Conservation (phyloP, 1,284 basidiomycete species). For the Puccinia triticina region DNA sequence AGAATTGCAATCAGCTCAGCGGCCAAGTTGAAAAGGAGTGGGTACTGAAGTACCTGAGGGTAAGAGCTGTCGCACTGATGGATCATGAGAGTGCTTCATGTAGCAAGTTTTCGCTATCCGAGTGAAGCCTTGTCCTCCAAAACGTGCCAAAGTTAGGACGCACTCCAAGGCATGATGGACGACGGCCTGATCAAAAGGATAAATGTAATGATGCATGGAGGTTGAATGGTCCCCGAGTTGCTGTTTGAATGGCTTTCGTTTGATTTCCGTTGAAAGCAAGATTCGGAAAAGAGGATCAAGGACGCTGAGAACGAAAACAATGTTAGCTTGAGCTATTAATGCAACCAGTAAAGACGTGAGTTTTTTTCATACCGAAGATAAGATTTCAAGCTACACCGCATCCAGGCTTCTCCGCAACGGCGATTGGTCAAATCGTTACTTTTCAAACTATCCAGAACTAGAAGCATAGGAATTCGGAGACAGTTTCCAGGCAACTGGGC, state of each 20-base stretch:
- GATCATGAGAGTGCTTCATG: constrained; percentile 69
- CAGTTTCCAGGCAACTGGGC: constrained; percentile 74
- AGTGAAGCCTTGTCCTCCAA: constrained; percentile 83
- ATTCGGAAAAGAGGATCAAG: constrained; percentile 83
- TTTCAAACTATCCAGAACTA: constrained; percentile 79
- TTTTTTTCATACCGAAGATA: constrained; percentile 74
- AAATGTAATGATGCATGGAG: constrained; percentile 70
- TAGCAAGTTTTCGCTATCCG: constrained; percentile 69
- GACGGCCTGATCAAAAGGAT: constrained; percentile 75
- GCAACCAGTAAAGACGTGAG: neutral
- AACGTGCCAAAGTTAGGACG: constrained; percentile 75
- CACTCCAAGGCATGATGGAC: constrained; percentile 71
- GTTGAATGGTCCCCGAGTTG: constrained; percentile 71
- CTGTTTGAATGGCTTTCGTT: constrained; percentile 64
- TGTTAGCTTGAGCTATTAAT: constrained; percentile 14
- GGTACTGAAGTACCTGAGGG: constrained; percentile 65
- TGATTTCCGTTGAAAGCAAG: constrained; percentile 72
- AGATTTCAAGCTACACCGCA: constrained; percentile 87
- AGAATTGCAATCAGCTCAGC: neutral
- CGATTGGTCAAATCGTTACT: constrained; percentile 73
- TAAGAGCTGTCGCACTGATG: constrained; percentile 63
- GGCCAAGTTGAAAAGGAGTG: constrained; percentile 56
- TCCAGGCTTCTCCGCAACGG: constrained; percentile 87
- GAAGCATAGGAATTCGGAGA: constrained; percentile 81
- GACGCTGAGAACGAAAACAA: constrained; percentile 64